Evolutionary conservation across 495 filamentous ascomycete species (phyloP).

Genomic region (Hyaloscypha variabilis): DNA sequence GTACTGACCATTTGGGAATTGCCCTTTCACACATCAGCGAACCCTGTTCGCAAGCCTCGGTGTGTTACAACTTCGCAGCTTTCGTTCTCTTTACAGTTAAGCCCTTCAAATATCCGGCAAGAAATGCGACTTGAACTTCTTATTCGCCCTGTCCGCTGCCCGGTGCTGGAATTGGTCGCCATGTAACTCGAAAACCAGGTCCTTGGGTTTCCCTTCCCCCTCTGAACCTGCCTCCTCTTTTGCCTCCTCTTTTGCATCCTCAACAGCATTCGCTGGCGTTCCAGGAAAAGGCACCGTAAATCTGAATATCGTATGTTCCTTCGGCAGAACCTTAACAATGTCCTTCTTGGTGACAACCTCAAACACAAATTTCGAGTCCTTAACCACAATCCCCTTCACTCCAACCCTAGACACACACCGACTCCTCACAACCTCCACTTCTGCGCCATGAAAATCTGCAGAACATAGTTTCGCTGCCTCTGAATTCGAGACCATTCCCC

Average conservation of each 20-base stretch:
- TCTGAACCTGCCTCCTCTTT: slow-evolving; percentile 9
- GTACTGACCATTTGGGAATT: not conserved
- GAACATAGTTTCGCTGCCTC: slow-evolving; percentile 69
- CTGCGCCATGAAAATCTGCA: slow-evolving; percentile 89
- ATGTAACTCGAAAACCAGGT: slow-evolving; percentile 81
- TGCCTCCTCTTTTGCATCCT: not conserved
- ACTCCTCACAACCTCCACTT: slow-evolving; percentile 81
- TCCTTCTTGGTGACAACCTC: slow-evolving; percentile 74
- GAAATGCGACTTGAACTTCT: slow-evolving; percentile 84
- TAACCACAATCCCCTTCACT: slow-evolving; percentile 79
- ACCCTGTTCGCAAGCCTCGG: not conserved
- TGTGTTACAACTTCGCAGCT: not conserved
- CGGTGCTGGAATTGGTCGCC: slow-evolving; percentile 85
- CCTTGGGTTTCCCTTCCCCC: slow-evolving; percentile 24
- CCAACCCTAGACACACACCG: slow-evolving; percentile 82
- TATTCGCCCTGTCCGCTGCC: slow-evolving; percentile 81
- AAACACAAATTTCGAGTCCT: slow-evolving; percentile 85
- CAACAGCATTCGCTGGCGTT: slow-evolving; percentile 15
- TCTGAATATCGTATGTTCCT: slow-evolving; percentile 85
- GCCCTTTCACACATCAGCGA: not conserved
- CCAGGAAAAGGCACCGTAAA: slow-evolving; percentile 58
- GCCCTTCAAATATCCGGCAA: slow-evolving; percentile 62
- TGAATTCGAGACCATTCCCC: slow-evolving; percentile 48
- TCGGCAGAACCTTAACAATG: slow-evolving; percentile 75
- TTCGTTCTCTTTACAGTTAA: not conserved